Percentiles rank a stretch among this genome's conserved stretches.
phyloP scores from a whole-genome alignment of 805 yeast genomes.

The Nakazawaea pomicola region DNA sequence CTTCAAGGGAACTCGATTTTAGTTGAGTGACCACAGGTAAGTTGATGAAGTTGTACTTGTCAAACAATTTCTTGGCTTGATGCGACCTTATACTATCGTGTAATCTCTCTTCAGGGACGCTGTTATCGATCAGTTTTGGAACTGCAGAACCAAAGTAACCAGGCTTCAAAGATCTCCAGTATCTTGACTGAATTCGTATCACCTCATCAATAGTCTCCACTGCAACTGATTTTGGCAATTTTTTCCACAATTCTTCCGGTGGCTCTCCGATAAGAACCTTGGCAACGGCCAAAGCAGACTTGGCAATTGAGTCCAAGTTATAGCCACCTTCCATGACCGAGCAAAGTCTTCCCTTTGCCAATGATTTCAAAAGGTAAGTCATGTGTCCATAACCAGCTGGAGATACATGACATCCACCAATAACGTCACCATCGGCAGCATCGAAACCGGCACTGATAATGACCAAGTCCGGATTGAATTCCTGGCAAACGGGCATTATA shows the following conservation, averaged over 20 bases:
- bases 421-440: slow-evolving; percentile 97
- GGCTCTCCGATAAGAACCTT: slow-evolving; percentile 93
- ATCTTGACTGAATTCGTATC: slow-evolving; percentile 69
- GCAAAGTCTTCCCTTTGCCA: slow-evolving; percentile 85
- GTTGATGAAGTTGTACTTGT: slow-evolving; percentile 52
- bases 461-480: slow-evolving; percentile 88
- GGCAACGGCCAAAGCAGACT: slow-evolving; percentile 87
- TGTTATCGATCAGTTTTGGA: slow-evolving; percentile 24
- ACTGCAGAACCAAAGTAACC: slow-evolving; percentile 40
- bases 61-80: slow-evolving; percentile 56
- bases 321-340: slow-evolving; percentile 97
- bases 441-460: slow-evolving; percentile 95
- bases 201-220: slow-evolving; percentile 80
- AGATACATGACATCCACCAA: slow-evolving; percentile 93
- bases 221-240: slow-evolving; percentile 70
- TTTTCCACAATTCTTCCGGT: slow-evolving; percentile 68
- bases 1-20: slow-evolving; percentile 47
- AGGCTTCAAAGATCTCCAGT: slow-evolving; percentile 82
- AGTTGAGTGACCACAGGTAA: slow-evolving; percentile 55
- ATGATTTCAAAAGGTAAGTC: slow-evolving; percentile 84
- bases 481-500: slow-evolving; percentile 82
- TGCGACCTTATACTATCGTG: slow-evolving; percentile 72
- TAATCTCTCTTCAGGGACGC: slow-evolving; percentile 33
- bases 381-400: slow-evolving; percentile 96
- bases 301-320: slow-evolving; percentile 84